Evolutionary conservation across 805 yeast species (phyloP), one percentile per base, ranked within the genome.

Genomic region (Hermanozyma aechmeae): DNA sequence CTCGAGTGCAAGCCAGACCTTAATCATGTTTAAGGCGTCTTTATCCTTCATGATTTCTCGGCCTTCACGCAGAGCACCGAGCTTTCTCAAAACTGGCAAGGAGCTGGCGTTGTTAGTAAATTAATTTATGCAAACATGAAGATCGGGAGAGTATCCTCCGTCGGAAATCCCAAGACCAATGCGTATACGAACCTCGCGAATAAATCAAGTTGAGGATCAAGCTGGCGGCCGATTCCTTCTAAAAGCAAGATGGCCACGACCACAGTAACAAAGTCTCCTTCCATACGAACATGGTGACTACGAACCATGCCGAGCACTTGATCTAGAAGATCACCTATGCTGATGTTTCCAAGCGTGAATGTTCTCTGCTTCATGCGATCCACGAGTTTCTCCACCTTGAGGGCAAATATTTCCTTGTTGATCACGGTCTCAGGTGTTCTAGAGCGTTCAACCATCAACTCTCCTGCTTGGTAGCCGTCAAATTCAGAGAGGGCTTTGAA

Each of bases 381-480:
- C 15, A 92, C 95, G 33, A 92, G 65, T 42, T 76, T 68, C 48
- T 85, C 94, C 22, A 86, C 95, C 50, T 84, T 83, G 31, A 83
- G 53, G 0, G 95, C 94, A 57, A 92, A 92, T 9, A 83, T 63
- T 33, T 89, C 96, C 33, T 72, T 72, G 43, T 89, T 76, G 4
- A 85, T 63, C 1, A 84, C 97, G 0, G 95, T 81, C 27, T 84
- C 94, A 1, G 99, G 98, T 0, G 97, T 86, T 35, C 92, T 68
- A 3, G 96, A 87, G 34, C 97, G 62, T 56, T 86, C 96, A 35
- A 87, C 77, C 96, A 92, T 89, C 32, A 92, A 64, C 48, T 86
- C 93, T 8, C 99, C 99, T 0, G 96, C 97, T 35, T 67, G 69
- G 50, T 82, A 86, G 1, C 99, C 99, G 53, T 92, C 95, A 56